Evolutionary conservation across 495 filamentous ascomycete species (phyloP), one percentile per base, ranked within the genome.

Genomic region (Melanomma pulvis-pyrius): DNA sequence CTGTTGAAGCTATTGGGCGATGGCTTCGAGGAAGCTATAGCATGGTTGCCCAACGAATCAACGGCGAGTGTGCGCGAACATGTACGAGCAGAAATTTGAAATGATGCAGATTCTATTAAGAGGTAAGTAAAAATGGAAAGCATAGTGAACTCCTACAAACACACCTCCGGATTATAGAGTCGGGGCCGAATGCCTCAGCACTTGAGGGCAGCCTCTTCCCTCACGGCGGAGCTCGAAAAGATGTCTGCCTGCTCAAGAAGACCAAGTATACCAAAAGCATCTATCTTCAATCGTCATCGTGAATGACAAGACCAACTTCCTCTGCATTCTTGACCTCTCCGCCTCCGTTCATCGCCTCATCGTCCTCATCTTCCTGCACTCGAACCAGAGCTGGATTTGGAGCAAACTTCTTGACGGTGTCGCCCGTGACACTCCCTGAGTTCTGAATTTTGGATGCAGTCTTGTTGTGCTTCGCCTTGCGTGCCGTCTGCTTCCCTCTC

Each of bases 221-320:
- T 44, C 39, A 11, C 3, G 39, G 9, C 4, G 17, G 39, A 44
- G n/a, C 17, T 12, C 9, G 8, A 2, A 44, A 15, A 44, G 39
- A 34, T 12, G 30, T 34, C 30, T 34, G 30, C 30, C 30, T 34
- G 30, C 12, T 34, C 30, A 34, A 34, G 5, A 4, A 12, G 4
- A 12, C 5, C 5, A 34, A 15, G 17, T 19, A 4, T 50, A 28
- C 48, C n/a, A n/a, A n/a, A n/a, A n/a, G n/a, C n/a, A n/a, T n/a
- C 48, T 50, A 19, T 48, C 21, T 30, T 67, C 51, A 61, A 36
- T 90, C 87, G 59, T 88, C 85, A 69, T 91, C 89, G 67, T 90
- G 86, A 67, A 92, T 89, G 61, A 89, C 84, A 12, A 91, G 79
- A 21, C 88, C 89, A 21, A 74, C 76, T 58, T 81, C 82, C 66